Evolutionary conservation across 2,329 filamentous ascomycete genomes (phyloP).

Genomic region (Scortechinia acanthostroma): DNA sequence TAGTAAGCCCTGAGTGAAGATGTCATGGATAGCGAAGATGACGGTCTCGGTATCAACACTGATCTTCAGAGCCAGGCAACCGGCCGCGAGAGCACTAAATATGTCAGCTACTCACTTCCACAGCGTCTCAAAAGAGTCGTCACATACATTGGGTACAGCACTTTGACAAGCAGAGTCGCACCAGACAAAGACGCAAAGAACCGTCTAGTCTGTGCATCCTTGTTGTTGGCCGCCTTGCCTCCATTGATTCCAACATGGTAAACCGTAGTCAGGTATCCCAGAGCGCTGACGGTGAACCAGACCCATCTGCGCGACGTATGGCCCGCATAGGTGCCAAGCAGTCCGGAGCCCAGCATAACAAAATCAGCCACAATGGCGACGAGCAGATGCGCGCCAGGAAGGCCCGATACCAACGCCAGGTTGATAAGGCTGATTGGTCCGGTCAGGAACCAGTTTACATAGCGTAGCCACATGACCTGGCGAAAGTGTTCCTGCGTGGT

Average conservation of each 20-base stretch:
- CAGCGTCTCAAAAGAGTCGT: neutral
- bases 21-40: neutral
- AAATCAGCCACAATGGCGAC: neutral
- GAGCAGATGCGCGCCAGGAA: neutral
- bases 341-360: neutral
- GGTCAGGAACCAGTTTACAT: neutral
- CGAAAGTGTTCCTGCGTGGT: neutral
- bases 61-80: neutral
- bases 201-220: neutral
- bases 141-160: slow-evolving; percentile 1
- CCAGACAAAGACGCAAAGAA: neutral
- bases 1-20: neutral
- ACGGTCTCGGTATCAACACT: neutral
- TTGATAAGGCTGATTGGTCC: neutral
- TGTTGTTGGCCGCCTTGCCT: neutral
- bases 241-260: neutral
- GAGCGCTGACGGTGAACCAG: neutral
- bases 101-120: neutral
- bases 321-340: neutral
- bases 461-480: neutral
- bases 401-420: neutral
- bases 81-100: neutral
- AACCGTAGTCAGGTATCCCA: neutral
- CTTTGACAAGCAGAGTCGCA: neutral
- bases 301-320: neutral